Percentiles rank a stretch among this genome's conserved stretches.
phyloP scores from a whole-genome alignment of 2,329 filamentous ascomycete species.

The Calycina marina region DNA sequence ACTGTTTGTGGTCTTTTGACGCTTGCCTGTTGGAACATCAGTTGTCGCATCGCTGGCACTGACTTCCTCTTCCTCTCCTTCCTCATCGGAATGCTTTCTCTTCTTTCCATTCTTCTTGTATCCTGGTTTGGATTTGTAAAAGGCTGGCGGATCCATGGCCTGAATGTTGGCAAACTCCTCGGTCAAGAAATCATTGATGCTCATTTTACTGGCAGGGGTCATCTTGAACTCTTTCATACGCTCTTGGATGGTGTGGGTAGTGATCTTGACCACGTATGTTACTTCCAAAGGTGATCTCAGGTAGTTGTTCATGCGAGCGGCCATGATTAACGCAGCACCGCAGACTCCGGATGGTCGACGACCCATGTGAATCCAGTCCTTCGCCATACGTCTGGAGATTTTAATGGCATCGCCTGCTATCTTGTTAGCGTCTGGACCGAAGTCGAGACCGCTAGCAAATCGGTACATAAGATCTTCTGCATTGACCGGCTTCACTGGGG shows the following conservation, averaged over 20 bases:
- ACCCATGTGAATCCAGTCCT: constrained; percentile 95
- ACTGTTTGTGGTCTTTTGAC: constrained; percentile 13
- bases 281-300: constrained; percentile 84
- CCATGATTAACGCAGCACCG: constrained; percentile 85
- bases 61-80: constrained; percentile 5
- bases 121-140: constrained; percentile 52
- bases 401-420: constrained; percentile 80
- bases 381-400: constrained; percentile 82
- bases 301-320: constrained; percentile 96
- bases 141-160: constrained; percentile 68
- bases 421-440: constrained; percentile 64
- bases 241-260: constrained; percentile 81
- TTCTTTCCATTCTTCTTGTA: constrained; percentile 37
- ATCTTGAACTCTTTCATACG: constrained; percentile 83
- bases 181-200: constrained; percentile 72
- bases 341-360: constrained; percentile 87
- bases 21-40: constrained; percentile 14
- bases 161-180: constrained; percentile 60
- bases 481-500: constrained; percentile 58
- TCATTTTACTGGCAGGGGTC: constrained; percentile 71
- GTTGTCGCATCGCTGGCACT: constrained; percentile 13
- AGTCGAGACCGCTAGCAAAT: constrained; percentile 85
- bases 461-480: constrained; percentile 84
- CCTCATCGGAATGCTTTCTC: constrained; percentile 27
- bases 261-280: constrained; percentile 96